These are phyloP conservation scores for Pythium periplocum DNA, from an alignment of 352 stramenopile species.

Conservation along the genomic window DNA sequence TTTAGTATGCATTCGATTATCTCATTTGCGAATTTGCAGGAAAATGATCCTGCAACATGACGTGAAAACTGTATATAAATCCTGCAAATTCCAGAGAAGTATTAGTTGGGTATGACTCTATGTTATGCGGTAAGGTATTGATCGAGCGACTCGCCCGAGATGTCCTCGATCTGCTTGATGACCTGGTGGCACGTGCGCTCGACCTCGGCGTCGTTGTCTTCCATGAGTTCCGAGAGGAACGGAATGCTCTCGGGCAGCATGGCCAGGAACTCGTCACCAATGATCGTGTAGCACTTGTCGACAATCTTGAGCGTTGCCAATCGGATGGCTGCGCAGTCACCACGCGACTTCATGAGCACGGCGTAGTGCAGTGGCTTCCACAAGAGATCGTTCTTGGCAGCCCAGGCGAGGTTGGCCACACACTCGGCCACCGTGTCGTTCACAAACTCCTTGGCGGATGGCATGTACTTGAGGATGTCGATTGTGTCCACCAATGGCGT, in stretches of 20 bases:
- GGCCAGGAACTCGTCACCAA: slow-evolving; percentile 84
- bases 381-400: slow-evolving; percentile 81
- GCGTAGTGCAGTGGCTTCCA: slow-evolving; percentile 89
- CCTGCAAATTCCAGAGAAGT: no score
- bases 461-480: slow-evolving; percentile 55
- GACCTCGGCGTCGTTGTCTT: slow-evolving; percentile 81
- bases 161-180: slow-evolving; percentile 89
- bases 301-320: slow-evolving; percentile 75
- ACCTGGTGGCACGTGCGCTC: slow-evolving; percentile 80
- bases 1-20: no score
- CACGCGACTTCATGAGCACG: slow-evolving; percentile 84
- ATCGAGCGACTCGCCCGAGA: slow-evolving; percentile 85
- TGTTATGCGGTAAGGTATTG: slow-evolving; percentile 61
- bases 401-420: slow-evolving; percentile 79
- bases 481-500: slow-evolving; percentile 68
- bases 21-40: no score
- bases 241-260: slow-evolving; percentile 89
- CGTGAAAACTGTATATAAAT: no score
- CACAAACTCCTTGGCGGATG: slow-evolving; percentile 42
- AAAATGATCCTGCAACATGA: no score
- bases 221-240: slow-evolving; percentile 86
- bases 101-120: no score
- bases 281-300: slow-evolving; percentile 82
- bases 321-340: slow-evolving; percentile 52
- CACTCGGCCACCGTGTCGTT: slow-evolving; percentile 59